Evolutionary conservation across 2,329 filamentous ascomycete genomes (phyloP).

Genomic region (Paecilomyces formosus): DNA sequence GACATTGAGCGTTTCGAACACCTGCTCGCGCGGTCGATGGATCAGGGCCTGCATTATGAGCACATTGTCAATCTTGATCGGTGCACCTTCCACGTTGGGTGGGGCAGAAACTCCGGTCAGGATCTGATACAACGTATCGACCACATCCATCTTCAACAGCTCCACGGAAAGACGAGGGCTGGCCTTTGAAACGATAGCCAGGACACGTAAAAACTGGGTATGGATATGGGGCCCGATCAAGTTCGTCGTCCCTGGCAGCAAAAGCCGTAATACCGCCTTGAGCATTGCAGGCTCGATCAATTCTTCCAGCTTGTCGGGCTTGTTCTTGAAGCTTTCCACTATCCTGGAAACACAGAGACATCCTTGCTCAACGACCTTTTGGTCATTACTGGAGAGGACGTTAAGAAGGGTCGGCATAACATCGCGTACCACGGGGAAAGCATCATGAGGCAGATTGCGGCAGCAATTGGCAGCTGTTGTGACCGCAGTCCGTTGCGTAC

Average conservation of each 20-base stretch:
- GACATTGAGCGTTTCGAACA: slow-evolving; percentile 94
- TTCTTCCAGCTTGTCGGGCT: slow-evolving; percentile 81
- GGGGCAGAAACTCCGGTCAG: slow-evolving; percentile 92
- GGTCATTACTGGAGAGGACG: slow-evolving; percentile 85
- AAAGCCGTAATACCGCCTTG: slow-evolving; percentile 72
- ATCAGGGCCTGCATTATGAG: slow-evolving; percentile 98
- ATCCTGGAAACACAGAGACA: slow-evolving; percentile 93
- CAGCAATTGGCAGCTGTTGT: slow-evolving; percentile 98
- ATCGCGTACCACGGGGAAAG: slow-evolving; percentile 82
- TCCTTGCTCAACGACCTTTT: slow-evolving; percentile 93
- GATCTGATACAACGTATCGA: slow-evolving; percentile 96
- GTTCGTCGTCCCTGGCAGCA: slow-evolving; percentile 91
- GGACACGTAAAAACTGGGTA: slow-evolving; percentile 86
- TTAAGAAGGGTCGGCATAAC: slow-evolving; percentile 94
- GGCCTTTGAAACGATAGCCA: slow-evolving; percentile 82
- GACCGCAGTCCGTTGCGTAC: slow-evolving; percentile 91
- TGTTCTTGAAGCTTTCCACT: slow-evolving; percentile 92
- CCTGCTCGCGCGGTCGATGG: slow-evolving; percentile 88
- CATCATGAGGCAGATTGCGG: slow-evolving; percentile 90
- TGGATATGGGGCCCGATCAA: slow-evolving; percentile 90
- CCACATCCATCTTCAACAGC: slow-evolving; percentile 90
- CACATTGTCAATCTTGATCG: slow-evolving; percentile 79
- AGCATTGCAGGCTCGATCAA: slow-evolving; percentile 84
- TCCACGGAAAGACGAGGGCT: slow-evolving; percentile 83
- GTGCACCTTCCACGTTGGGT: slow-evolving; percentile 50